A percentile compares a stretch with the other conserved stretches of the same genome.
Evolutionary conservation across 441 rosid species (phyloP).

Genomic region (Kokia cookei): DNA sequence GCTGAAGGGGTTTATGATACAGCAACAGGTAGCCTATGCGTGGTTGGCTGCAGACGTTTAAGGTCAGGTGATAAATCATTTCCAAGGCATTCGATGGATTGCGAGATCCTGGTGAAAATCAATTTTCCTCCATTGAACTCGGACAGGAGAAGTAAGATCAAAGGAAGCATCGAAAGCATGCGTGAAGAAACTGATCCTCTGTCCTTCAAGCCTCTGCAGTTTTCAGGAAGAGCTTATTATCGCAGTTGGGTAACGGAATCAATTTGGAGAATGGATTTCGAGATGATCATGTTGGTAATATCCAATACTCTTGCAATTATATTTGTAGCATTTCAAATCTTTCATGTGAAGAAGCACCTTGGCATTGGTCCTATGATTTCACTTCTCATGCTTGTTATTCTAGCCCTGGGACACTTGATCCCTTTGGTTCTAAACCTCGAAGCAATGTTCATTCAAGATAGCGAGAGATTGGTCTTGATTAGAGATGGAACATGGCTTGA

Average conservation of each 20-base stretch:
- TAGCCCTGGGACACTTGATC: slow-evolving; percentile 19
- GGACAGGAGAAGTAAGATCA: slow-evolving; percentile 6
- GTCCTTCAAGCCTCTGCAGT: slow-evolving; percentile 13
- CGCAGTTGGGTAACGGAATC: not conserved
- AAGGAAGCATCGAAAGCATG: slow-evolving; percentile 31
- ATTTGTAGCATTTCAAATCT: slow-evolving; percentile 17
- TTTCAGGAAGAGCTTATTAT: slow-evolving; percentile 5
- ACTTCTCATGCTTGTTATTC: slow-evolving; percentile 23
- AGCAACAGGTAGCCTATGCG: slow-evolving; percentile 21
- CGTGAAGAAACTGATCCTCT: slow-evolving; percentile 16
- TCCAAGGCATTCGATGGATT: slow-evolving; percentile 17
- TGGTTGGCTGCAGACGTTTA: slow-evolving; percentile 26
- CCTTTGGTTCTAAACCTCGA: slow-evolving; percentile 21
- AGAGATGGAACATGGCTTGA: slow-evolving; percentile 9
- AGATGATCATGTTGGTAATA: slow-evolving; percentile 19
- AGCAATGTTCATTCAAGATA: slow-evolving; percentile 12
- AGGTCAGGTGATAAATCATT: not conserved
- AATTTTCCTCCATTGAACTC: slow-evolving; percentile 19
- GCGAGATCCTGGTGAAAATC: slow-evolving; percentile 21
- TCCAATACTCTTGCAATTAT: slow-evolving; percentile 21
- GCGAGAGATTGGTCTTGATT: not conserved
- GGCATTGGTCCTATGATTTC: slow-evolving; percentile 19
- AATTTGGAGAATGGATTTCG: slow-evolving; percentile 20
- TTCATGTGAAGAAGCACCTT: slow-evolving; percentile 12
- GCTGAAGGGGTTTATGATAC: slow-evolving; percentile 32